Conservation (phyloP, 1,139 yeast species). For the Nakaseomyces delphensis region DNA sequence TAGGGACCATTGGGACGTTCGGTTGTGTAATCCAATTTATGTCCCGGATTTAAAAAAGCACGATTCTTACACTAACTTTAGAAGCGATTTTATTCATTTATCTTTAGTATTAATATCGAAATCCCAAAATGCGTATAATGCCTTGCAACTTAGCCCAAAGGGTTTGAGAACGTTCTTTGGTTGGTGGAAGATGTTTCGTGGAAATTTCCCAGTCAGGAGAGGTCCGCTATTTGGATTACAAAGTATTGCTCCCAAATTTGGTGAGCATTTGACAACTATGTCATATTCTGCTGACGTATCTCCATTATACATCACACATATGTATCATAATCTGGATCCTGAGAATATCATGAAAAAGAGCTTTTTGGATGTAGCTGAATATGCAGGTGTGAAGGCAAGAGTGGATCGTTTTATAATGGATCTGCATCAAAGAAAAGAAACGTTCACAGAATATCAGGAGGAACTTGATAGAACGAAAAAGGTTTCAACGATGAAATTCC, state of each 20-base stretch:
- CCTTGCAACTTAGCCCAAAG: conserved; percentile 68
- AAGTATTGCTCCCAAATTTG: conserved; percentile 50
- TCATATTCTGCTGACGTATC: conserved; percentile 68
- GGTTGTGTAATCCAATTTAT: conserved; percentile 54
- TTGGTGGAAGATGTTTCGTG: conserved; percentile 80
- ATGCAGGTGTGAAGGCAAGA: conserved; percentile 71
- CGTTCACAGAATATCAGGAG: conserved; percentile 49
- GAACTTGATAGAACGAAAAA: conserved; percentile 49
- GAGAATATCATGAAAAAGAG: conserved; percentile 37
- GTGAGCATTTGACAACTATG: conserved; percentile 67
- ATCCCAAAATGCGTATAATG: conserved; percentile 44
- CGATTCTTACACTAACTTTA: conserved; percentile 72
- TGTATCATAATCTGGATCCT: conserved; percentile 51
- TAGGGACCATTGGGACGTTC: conserved; percentile 63
- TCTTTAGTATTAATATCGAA: conserved; percentile 59
- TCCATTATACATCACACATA: conserved; percentile 68
- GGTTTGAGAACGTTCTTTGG: conserved; percentile 57
- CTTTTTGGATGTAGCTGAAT: conserved; percentile 42
- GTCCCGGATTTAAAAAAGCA: conserved; percentile 40
- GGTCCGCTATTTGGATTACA: conserved; percentile 56
- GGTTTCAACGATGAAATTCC: conserved; percentile 51
- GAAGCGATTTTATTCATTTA: conserved; percentile 72
- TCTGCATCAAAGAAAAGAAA: conserved; percentile 75
- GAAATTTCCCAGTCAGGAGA: conserved; percentile 65
- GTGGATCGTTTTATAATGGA: conserved; percentile 62